Evolutionary conservation across 805 yeast genomes (phyloP).

Genomic region (Saccharomycopsis sp.): DNA sequence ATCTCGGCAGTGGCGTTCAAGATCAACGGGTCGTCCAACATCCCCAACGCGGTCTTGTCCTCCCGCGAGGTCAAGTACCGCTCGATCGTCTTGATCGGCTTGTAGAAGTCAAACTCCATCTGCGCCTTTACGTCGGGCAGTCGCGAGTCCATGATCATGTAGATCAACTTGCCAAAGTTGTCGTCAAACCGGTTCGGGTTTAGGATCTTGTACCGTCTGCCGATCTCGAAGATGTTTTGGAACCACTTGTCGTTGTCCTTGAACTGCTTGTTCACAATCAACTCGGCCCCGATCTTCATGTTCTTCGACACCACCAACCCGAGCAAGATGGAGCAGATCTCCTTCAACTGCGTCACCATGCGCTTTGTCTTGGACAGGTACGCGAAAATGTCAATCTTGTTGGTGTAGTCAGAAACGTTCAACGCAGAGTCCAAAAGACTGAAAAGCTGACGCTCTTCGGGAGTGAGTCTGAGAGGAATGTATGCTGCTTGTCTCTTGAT

Average conservation of each 20-base stretch:
- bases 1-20: constrained; percentile 63
- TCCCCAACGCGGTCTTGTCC: constrained; percentile 28
- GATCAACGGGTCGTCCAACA: constrained; percentile 51
- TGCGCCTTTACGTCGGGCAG: constrained; percentile 59
- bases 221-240: constrained; percentile 62
- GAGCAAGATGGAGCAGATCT: constrained; percentile 69
- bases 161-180: constrained; percentile 69
- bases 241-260: constrained; percentile 67
- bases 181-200: constrained; percentile 77
- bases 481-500: constrained; percentile 40
- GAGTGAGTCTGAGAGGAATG: constrained; percentile 61
- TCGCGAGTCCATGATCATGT: constrained; percentile 80
- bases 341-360: constrained; percentile 62
- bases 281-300: constrained; percentile 56
- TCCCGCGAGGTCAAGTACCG: constrained; percentile 35
- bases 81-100: constrained; percentile 59
- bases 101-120: constrained; percentile 68
- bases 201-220: constrained; percentile 75
- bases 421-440: constrained; percentile 66
- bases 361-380: constrained; percentile 61
- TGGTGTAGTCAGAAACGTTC: constrained; percentile 73
- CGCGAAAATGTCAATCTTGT: constrained; percentile 61
- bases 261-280: constrained; percentile 59
- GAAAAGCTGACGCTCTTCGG: constrained; percentile 60
- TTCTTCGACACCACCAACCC: constrained; percentile 74